These are phyloP conservation scores for Daldinia loculata DNA, from an alignment of 495 filamentous ascomycete species.

Conservation along the genomic window DNA sequence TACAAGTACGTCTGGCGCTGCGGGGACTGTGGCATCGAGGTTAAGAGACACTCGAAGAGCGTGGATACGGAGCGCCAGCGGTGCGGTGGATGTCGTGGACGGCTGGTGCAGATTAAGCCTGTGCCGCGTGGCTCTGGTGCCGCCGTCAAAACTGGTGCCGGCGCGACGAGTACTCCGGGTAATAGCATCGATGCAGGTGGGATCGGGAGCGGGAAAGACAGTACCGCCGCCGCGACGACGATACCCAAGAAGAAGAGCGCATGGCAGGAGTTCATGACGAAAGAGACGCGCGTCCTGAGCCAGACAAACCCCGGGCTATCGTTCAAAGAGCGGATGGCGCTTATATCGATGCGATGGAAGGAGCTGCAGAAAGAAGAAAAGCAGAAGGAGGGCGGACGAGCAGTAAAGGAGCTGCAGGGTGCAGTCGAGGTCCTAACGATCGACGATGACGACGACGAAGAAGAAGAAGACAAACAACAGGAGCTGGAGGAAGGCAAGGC, in stretches of 20 bases:
- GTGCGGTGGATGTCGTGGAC: slow-evolving; percentile 75
- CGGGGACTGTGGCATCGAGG: slow-evolving; percentile 68
- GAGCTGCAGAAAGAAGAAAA: slow-evolving; percentile 18
- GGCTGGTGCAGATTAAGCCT: slow-evolving; percentile 81
- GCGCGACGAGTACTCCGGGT: background rate
- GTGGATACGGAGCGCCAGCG: slow-evolving; percentile 70
- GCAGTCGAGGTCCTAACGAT: slow-evolving; percentile 37
- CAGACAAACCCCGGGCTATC: slow-evolving; percentile 54
- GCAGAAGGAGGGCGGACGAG: background rate
- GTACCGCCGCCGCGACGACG: background rate
- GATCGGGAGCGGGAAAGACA: slow-evolving; percentile 33
- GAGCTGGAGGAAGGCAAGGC: background rate
- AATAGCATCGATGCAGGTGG: background rate
- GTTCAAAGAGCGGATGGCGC: slow-evolving; percentile 69
- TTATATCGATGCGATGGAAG: slow-evolving; percentile 56
- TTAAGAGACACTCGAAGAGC: slow-evolving; percentile 83
- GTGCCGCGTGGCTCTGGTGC: slow-evolving; percentile 62
- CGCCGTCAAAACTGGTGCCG: background rate
- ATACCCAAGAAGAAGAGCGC: slow-evolving; percentile 50
- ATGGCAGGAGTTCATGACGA: slow-evolving; percentile 72
- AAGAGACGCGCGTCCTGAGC: slow-evolving; percentile 61
- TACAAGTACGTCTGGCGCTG: slow-evolving; percentile 93
- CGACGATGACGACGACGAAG: slow-evolving; percentile 14
- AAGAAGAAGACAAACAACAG: background rate
- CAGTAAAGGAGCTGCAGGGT: slow-evolving; percentile 9